These are phyloP conservation scores for Kodamaea sp. DNA, from an alignment of 1,139 yeast genomes.

Conservation along the genomic window DNA sequence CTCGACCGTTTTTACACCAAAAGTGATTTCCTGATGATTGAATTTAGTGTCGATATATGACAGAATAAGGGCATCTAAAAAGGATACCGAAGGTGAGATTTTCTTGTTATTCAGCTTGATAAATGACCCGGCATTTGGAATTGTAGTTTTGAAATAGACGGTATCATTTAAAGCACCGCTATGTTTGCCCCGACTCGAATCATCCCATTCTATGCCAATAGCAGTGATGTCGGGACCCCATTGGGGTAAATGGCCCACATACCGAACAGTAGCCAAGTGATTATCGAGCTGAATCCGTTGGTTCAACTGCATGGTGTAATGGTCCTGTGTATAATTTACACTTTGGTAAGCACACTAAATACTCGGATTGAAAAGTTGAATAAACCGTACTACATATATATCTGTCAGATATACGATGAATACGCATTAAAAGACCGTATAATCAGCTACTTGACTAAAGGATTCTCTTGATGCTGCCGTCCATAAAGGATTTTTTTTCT, in stretches of 20 bases:
- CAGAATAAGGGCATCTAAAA: conserved; percentile 47
- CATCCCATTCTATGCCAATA: conserved; percentile 87
- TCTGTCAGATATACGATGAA: no score
- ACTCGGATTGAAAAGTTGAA: no score
- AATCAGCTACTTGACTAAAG: no score
- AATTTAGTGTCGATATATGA: conserved; percentile 16
- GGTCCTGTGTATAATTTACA: no score
- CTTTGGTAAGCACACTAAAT: no score
- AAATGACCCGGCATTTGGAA: conserved; percentile 58
- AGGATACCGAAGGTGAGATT: conserved; percentile 23
- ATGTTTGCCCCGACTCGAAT: conserved; percentile 66
- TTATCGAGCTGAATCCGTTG: conserved; percentile 7
- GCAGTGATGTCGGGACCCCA: conserved; percentile 58
- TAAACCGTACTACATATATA: no score
- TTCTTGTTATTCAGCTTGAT: conserved; percentile 44
- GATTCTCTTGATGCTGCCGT: no score
- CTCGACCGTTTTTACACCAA: conserved; percentile 58
- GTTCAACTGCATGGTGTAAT: not conserved
- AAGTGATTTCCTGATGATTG: conserved; percentile 24
- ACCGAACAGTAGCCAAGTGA: conserved; percentile 60
- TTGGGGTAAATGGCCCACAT: conserved; percentile 47
- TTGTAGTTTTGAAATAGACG: conserved; percentile 48
- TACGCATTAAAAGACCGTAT: no score
- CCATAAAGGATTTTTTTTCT: no score
- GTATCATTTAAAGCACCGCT: conserved; percentile 65